Evolutionary conservation across 2,329 filamentous ascomycete species (phyloP).

Genomic region (Cladosporium austrohemisphaericum): DNA sequence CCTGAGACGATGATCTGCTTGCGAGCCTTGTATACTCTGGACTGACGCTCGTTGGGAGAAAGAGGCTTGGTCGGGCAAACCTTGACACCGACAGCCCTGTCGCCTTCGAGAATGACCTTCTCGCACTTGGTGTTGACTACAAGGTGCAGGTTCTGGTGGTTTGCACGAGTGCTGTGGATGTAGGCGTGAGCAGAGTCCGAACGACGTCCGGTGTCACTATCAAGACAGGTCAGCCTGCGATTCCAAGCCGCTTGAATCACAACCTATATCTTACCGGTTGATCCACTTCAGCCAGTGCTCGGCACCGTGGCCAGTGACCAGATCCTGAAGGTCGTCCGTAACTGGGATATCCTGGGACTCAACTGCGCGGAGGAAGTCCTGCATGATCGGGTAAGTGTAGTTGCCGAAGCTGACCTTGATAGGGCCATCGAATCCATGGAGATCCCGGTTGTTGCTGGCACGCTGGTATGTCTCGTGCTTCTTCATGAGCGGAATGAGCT

Average conservation of each 20-base stretch:
- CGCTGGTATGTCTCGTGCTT: slow-evolving; percentile 38
- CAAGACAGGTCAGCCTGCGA: neutral
- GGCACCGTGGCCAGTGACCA: slow-evolving; percentile 30
- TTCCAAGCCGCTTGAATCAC: neutral
- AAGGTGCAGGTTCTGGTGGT: slow-evolving; percentile 57
- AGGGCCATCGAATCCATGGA: slow-evolving; percentile 22
- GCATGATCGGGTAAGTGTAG: slow-evolving; percentile 30
- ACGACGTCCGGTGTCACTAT: slow-evolving; percentile 44
- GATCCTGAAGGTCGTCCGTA: slow-evolving; percentile 44
- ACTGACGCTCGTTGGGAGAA: slow-evolving; percentile 49
- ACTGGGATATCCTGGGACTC: slow-evolving; percentile 71
- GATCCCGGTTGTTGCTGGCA: slow-evolving; percentile 16
- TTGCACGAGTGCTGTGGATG: slow-evolving; percentile 42
- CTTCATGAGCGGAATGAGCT: slow-evolving; percentile 22
- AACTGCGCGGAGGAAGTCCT: slow-evolving; percentile 42
- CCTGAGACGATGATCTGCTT: slow-evolving; percentile 59
- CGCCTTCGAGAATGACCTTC: slow-evolving; percentile 45
- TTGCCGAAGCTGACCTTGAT: slow-evolving; percentile 19
- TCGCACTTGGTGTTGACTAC: slow-evolving; percentile 42
- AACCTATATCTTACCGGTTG: slow-evolving; percentile 43
- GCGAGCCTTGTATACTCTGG: slow-evolving; percentile 61
- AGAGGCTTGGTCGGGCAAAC: slow-evolving; percentile 64
- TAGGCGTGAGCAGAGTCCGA: slow-evolving; percentile 56
- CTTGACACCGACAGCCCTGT: slow-evolving; percentile 30
- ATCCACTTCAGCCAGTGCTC: slow-evolving; percentile 51